phyloP scores from a whole-genome alignment of 129 eudicot species.

The Escallonia herrerae region DNA sequence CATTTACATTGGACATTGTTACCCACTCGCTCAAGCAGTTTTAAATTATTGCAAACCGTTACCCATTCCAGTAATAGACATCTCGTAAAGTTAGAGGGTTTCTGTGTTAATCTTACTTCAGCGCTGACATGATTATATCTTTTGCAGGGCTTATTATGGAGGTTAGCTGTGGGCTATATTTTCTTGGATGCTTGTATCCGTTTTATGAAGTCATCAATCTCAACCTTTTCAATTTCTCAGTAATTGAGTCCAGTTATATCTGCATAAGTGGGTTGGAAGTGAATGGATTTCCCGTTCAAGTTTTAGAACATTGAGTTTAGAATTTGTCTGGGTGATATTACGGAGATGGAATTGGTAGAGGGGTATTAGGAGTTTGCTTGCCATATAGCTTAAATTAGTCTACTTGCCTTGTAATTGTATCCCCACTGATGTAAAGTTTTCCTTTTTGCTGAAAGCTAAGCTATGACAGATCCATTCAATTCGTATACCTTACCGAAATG shows the following conservation, averaged over 20 bases:
- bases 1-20: background rate
- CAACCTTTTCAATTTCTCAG: background rate
- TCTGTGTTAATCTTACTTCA: background rate
- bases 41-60: too few species aligned
- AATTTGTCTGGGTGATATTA: background rate
- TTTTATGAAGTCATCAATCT: conserved; percentile 1
- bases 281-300: background rate
- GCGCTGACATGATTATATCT: background rate
- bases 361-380: too few species aligned
- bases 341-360: background rate
- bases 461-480: background rate
- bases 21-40: background rate
- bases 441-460: too few species aligned
- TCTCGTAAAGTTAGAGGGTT: background rate
- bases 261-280: too few species aligned
- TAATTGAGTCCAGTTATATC: too few species aligned
- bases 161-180: conserved; percentile 40
- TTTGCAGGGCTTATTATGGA: conserved; percentile 61
- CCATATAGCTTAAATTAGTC: too few species aligned
- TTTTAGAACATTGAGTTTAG: background rate
- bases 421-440: too few species aligned
- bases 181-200: conserved; percentile 80
- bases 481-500: background rate
- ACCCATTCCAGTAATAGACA: background rate
- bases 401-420: background rate